Evolutionary conservation across 345 rosid species (phyloP), one percentile per base, ranked within the genome.

Genomic region (Citropsis articulata): DNA sequence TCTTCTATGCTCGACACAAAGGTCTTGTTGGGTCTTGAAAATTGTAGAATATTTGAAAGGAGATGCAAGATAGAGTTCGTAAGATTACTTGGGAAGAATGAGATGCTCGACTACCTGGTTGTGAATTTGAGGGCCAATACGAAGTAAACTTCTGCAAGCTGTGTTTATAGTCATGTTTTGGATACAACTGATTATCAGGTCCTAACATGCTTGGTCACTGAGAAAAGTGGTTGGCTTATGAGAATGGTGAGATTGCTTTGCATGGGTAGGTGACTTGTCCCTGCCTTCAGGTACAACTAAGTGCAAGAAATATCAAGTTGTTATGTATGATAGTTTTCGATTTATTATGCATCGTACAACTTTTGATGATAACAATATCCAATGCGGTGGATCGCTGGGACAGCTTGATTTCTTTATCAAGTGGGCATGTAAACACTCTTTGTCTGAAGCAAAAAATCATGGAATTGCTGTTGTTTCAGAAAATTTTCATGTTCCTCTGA

Each of bases 1-100:
- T 86, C 48, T 83, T 87, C 33, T 91, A 90, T 72, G 95, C 95
- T n/a, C 90, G 93, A 38, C 84, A 86, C 74, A 91, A 87, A 76
- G 92, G 93, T 66, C 84, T 91, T 45, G 89, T 91, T 38, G 90
- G 91, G 57, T 86, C 95, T 69, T 91, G 84, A 90, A 31, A 56
- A 19, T 8, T 36, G 4, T 35, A 71, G 9, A 77, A 57, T 62
- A 42, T n/a, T 50, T 33, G 53, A 24, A 75, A 28, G 60, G 60
- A 75, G 38, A 40, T 28, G 2, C 75, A 55, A 57, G 53, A 60
- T 73, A n/a, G 36, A 73, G 65, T 12, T 12, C 1, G 45, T 31
- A 56, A 56, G 5, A 56, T 70, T 18, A 70, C 38, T 16, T 70
- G 16, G 60, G 36, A 60, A 73, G 75, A 27, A 22, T 71, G 55